Evolutionary conservation across 2,329 filamentous ascomycete species (phyloP).

Genomic region (Ophiostoma pallidulum): DNA sequence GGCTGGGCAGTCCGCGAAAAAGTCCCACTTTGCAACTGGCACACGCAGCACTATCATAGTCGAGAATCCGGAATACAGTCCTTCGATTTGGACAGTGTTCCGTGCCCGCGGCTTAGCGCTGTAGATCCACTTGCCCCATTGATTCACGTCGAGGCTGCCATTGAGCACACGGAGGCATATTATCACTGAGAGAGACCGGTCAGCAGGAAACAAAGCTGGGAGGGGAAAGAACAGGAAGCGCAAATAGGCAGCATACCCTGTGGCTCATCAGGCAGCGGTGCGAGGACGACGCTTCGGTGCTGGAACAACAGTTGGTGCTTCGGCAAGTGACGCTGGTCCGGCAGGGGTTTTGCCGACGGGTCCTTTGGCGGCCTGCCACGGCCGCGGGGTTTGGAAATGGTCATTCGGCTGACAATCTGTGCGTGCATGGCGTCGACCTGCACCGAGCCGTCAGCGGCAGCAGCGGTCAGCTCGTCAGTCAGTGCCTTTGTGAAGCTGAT

Average conservation of each 20-base stretch:
- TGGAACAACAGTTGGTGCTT: constrained; percentile 14
- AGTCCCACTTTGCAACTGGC: constrained; percentile 13
- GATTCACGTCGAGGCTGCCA: constrained; percentile 7
- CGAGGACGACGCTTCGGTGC: constrained; percentile 15
- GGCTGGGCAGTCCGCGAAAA: constrained; percentile 13
- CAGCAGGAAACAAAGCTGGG: not conserved
- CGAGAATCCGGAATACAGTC: constrained; percentile 14
- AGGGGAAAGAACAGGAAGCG: not conserved
- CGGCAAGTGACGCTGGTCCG: constrained; percentile 12
- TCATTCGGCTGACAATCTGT: constrained; percentile 11
- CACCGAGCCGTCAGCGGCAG: not conserved
- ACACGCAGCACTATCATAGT: constrained; percentile 16
- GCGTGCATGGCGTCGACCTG: constrained; percentile 6
- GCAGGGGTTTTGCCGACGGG: not conserved
- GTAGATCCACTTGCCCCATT: constrained; percentile 18
- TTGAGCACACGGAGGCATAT: constrained; percentile 15
- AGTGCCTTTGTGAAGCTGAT: constrained; percentile 13
- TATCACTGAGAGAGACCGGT: constrained; percentile 8
- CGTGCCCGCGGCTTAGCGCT: constrained; percentile 7
- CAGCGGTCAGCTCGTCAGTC: constrained; percentile 12
- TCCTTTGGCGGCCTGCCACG: constrained; percentile 16
- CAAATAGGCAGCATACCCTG: constrained; percentile 8
- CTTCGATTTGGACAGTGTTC: constrained; percentile 14
- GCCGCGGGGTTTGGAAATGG: constrained; percentile 8
- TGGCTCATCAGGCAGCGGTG: constrained; percentile 9